A percentile compares a stretch with the other conserved stretches of the same genome.
Evolutionary conservation across 352 stramenopile species (phyloP).

Genomic region (Stephanocyclus meneghinianus): DNA sequence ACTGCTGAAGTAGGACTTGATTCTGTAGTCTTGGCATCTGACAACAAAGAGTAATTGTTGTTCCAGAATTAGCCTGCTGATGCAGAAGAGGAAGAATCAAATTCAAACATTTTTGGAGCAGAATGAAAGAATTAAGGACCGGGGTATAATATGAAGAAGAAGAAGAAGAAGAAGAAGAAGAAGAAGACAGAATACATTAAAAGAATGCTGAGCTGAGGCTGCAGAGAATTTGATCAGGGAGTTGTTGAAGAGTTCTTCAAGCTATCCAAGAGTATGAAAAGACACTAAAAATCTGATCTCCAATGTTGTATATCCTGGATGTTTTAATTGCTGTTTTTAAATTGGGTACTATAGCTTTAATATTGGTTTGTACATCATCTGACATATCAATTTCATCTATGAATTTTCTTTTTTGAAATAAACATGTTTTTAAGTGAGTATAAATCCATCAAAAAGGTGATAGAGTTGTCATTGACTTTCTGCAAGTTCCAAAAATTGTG

Average conservation of each 20-base stretch:
- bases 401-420: no score
- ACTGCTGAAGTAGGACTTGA: slow-evolving; percentile 93
- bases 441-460: slow-evolving; percentile 77
- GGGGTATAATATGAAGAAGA: slow-evolving; percentile 54
- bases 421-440: not conserved
- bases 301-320: not conserved
- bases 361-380: not conserved
- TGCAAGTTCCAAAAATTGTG: slow-evolving; percentile 70
- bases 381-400: not conserved
- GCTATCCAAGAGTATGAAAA: slow-evolving; percentile 85
- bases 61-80: slow-evolving; percentile 94
- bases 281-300: slow-evolving; percentile 56
- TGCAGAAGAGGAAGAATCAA: slow-evolving; percentile 90
- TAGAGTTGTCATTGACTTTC: slow-evolving; percentile 67
- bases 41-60: slow-evolving; percentile 91
- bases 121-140: slow-evolving; percentile 85
- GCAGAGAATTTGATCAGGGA: slow-evolving; percentile 88
- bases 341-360: not conserved
- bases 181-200: not conserved
- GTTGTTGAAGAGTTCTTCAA: slow-evolving; percentile 92
- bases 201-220: slow-evolving; percentile 45
- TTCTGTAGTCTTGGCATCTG: slow-evolving; percentile 91
- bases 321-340: no score
- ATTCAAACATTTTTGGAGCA: slow-evolving; percentile 94
- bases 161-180: not conserved